Evolutionary conservation across 108 stramenopile species (phyloP), one percentile per base, ranked within the genome.

Genomic region (Craspedostauros australis): DNA sequence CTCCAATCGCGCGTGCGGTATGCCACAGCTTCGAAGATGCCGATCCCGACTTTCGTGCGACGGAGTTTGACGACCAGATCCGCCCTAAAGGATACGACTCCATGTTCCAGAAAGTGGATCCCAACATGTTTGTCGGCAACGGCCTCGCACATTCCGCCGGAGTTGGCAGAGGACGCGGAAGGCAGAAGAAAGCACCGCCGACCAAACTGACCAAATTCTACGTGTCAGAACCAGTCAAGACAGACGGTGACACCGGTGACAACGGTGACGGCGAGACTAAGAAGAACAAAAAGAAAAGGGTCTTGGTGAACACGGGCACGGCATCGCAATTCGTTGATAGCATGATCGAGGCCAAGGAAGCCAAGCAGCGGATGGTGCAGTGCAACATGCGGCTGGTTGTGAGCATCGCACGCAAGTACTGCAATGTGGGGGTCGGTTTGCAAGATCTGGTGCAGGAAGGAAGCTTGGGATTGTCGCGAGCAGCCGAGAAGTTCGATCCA

Each of bases 361-460:
- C 96, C 8, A 95, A 94, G 49, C 84, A 83, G 54, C 55, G 64
- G 16, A 95, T 98, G 93, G 82, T 98, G 19, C 75, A 84, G 42
- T 83, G 84, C 40, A 98, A 98, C 50, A 87, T 96, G 84, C 58
- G 95, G 23, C 71, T 98, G 20, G 97, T 95, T 15, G 79, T 98
- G 3, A 87, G 86, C 47, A 96, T 96, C 59, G 80, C 91, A 15
- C 75, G 83, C 27, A 67, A 92, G 34, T 98, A 95, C 51, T 73
- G 72, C 18, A 81, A 80, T 29, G 80, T 88, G 4, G 95, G 95
- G 21, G 79, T 94, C 5, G 70, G 73, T 50, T 57, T 88, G 30
- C 71, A 79, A 44, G 86, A 93, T 72, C 65, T 95, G 46, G 84
- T 93, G 11, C 93, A 94, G 57, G 93, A 94, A 66, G 88, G 93